Evolutionary conservation across 2,329 filamentous ascomycete genomes (phyloP), one percentile per base, ranked within the genome.

Genomic region (Lecanicillium sp.): DNA sequence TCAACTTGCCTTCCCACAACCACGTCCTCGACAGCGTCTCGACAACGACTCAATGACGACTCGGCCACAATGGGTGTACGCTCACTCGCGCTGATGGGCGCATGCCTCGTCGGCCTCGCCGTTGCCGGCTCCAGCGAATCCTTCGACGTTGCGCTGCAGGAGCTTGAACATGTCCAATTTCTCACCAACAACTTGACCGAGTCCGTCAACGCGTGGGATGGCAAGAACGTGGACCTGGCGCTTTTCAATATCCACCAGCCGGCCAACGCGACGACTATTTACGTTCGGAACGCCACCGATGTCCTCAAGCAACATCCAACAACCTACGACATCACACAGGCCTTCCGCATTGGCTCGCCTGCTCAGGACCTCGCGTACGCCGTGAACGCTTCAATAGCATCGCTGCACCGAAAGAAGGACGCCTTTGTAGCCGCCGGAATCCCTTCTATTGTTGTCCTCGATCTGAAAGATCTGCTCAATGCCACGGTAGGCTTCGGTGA

Each of bases 221-320:
- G 34, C 34, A 36, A 8, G 5, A 9, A 14, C 34, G 11, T 36
- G 13, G 5, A 22, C 11, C 9, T 13, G 9, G 11, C 34, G 4
- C 34, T 36, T 4, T 11, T 13, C 34, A 25, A 36, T 15, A 36
- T 36, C 22, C 34, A 36, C 18, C 9, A 25, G 34, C 34, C 34
- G 11, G 5, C 34, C 11, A 11, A 7, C 22, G 15, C 7, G 5
- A n/a, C 19, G 32, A 13, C 19, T 4, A 13, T 5, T 7, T 34
- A 11, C 32, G 7, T 34, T 9, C 5, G 5, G 6, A 34, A 34
- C 15, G 32, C 32, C n/a, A 19, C n/a, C 8, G 22, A 11, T 25
- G 7, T 25, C 11, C 22, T 25, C 6, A 6, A 11, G 7, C 6
- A 25, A 25, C 22, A 15, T 4, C n/a, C 15, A 7, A 19, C 13